Conservation (phyloP, 1,284 basidiomycete species). For the Boletus smithii region DNA sequence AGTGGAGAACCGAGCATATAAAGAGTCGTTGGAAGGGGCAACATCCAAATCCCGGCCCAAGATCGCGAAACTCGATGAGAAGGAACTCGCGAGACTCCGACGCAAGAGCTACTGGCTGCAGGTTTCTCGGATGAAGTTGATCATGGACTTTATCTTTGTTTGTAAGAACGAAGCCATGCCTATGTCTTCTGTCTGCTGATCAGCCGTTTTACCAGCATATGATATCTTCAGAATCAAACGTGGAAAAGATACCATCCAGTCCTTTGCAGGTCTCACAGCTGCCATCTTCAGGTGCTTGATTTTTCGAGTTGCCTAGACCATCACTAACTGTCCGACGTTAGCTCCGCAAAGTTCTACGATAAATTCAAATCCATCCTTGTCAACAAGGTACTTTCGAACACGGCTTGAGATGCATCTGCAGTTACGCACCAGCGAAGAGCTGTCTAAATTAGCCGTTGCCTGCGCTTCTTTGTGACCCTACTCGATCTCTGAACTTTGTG, state of each 20-base stretch:
- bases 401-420: slow-evolving; percentile 15
- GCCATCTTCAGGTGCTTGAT: slow-evolving; percentile 64
- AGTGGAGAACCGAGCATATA: slow-evolving; percentile 71
- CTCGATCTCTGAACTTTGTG: no score
- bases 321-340: slow-evolving; percentile 29
- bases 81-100: slow-evolving; percentile 63
- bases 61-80: slow-evolving; percentile 59
- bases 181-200: slow-evolving; percentile 5
- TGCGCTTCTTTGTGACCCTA: background rate
- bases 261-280: slow-evolving; percentile 62
- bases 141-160: slow-evolving; percentile 81
- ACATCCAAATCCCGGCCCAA: slow-evolving; percentile 65
- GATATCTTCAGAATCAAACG: slow-evolving; percentile 58
- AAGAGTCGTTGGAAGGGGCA: slow-evolving; percentile 68
- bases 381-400: slow-evolving; percentile 38
- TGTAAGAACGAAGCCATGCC: slow-evolving; percentile 50
- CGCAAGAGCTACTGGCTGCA: slow-evolving; percentile 74
- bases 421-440: no score
- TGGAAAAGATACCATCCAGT: slow-evolving; percentile 57
- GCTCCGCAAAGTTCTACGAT: slow-evolving; percentile 68
- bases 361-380: slow-evolving; percentile 58
- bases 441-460: background rate
- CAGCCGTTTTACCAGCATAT: slow-evolving; percentile 44
- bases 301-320: background rate
- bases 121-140: slow-evolving; percentile 61